Evolutionary conservation across 257 asterid species (phyloP).

Genomic region (Penstemon barbatus): DNA sequence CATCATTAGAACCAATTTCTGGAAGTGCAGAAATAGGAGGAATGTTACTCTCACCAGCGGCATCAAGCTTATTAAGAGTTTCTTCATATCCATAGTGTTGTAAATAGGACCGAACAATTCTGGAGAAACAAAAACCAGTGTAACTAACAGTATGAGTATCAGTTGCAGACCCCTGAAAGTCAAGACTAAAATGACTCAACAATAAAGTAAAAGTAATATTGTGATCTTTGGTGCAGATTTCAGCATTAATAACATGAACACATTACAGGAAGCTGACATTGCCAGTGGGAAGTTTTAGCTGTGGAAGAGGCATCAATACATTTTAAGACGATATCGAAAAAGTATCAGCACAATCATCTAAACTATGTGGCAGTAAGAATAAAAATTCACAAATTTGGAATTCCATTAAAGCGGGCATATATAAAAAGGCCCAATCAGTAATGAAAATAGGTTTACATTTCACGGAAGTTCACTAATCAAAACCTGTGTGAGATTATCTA

Average conservation of each 20-base stretch:
- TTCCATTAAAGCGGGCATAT: background rate
- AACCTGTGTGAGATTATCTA: background rate
- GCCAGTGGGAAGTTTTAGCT: background rate
- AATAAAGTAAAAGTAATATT: background rate
- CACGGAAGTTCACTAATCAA: slow-evolving; percentile 13
- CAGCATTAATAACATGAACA: slow-evolving; percentile 3
- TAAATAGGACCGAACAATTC: slow-evolving; percentile 82
- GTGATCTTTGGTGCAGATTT: background rate
- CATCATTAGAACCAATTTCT: slow-evolving; percentile 59
- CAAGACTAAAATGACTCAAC: background rate
- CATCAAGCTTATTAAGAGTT: slow-evolving; percentile 66
- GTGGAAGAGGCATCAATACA: slow-evolving; percentile 1
- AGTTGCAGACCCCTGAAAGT: slow-evolving; percentile 11
- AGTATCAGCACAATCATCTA: background rate
- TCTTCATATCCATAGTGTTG: slow-evolving; percentile 94
- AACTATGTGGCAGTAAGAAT: slow-evolving; percentile 12
- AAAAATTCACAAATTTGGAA: slow-evolving; percentile 9
- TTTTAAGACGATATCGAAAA: no score
- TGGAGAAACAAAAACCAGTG: slow-evolving; percentile 31
- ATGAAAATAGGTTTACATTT: slow-evolving; percentile 1
- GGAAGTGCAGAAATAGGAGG: slow-evolving; percentile 64
- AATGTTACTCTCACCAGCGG: slow-evolving; percentile 61
- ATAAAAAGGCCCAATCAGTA: background rate
- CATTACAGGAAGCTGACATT: slow-evolving; percentile 5
- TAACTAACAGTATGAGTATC: slow-evolving; percentile 14